Evolutionary conservation across 2,329 filamentous ascomycete species (phyloP).

Genomic region (Hypoxylon sp.): DNA sequence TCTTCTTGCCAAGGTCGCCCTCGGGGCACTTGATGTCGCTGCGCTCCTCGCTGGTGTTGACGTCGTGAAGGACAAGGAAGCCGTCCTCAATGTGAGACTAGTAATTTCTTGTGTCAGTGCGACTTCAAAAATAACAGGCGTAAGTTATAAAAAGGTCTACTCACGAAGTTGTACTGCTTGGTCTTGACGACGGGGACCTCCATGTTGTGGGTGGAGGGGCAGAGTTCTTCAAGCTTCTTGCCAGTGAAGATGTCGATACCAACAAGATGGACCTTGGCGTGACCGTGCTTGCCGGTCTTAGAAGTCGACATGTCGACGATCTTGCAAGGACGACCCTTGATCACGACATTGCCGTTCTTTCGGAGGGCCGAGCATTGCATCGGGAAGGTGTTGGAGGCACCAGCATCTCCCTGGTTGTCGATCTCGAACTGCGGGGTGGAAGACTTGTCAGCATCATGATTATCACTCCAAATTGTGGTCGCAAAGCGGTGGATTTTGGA

Average conservation of each 20-base stretch:
- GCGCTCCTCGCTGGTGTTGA: slow-evolving; percentile 84
- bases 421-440: slow-evolving; percentile 73
- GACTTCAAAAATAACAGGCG: slow-evolving; percentile 1
- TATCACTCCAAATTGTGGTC: slow-evolving; percentile 3
- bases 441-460: slow-evolving; percentile 42
- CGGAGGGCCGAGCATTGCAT: slow-evolving; percentile 99
- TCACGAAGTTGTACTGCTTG: slow-evolving; percentile 81
- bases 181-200: slow-evolving; percentile 98
- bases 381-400: slow-evolving; percentile 92
- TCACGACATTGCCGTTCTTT: slow-evolving; percentile 99
- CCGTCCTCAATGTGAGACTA: slow-evolving; percentile 94
- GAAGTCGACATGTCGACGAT: slow-evolving; percentile 99
- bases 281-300: slow-evolving; percentile 99
- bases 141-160: slow-evolving; percentile 3
- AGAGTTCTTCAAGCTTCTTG: slow-evolving; percentile 99
- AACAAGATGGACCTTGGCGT: slow-evolving; percentile 99
- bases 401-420: slow-evolving; percentile 90
- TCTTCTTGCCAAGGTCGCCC: slow-evolving; percentile 88
- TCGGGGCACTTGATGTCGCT: slow-evolving; percentile 96
- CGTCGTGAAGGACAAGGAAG: slow-evolving; percentile 94
- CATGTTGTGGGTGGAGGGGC: slow-evolving; percentile 98
- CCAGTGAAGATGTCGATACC: slow-evolving; percentile 99
- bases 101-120: slow-evolving; percentile 60
- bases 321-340: slow-evolving; percentile 99
- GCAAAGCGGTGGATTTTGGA: slow-evolving; percentile 4